Evolutionary conservation across 2,329 filamentous ascomycete species (phyloP), one percentile per base, ranked within the genome.

Genomic region (Pyrenochaeta sp.): DNA sequence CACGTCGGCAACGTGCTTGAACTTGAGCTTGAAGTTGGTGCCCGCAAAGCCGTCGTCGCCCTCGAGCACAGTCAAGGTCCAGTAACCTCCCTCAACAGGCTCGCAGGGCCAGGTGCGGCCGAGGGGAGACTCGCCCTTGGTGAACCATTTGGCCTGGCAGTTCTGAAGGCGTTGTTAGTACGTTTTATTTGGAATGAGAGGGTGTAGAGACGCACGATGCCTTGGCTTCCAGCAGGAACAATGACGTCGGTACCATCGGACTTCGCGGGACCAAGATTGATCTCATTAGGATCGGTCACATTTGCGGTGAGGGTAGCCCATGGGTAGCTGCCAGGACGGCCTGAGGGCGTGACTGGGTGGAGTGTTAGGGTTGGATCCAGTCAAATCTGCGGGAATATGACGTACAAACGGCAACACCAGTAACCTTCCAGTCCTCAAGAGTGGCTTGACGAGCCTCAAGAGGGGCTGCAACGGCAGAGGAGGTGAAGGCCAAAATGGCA

Each of bases 51-150:
- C 41, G 6, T 27, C 6, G 11, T 32, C 36, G 14, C 52, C 52
- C n/a, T 43, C 36, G 1, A 55, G 35, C 18, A 63, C 46, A 8
- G 56, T 45, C 41, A 67, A 56, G 3, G 41, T 35, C 62, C 61
- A 67, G 23, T 63, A 61, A 1, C 63, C 61, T 1, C 58, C 35
- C 7, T 39, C 38, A 1, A 45, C 28, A 2, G 44, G 15, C 17
- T 63, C 61, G 35, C 61, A 66, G 3, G 62, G 57, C 57, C 58
- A 67, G 9, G 44, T 48, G 15, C 54, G 61, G n/a, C 45, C 52
- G 27, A 55, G 44, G 1, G 53, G 55, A 3, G 31, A 50, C 19
- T 60, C 58, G n/a, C 34, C 36, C 3, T 19, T 23, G 0, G 14
- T 35, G 14, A 55, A 55, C 60, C 58, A 67, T 34, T 58, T 49